Evolutionary conservation across 768 basidiomycete species (phyloP).

Genomic region (Pulveroboletus sp.): DNA sequence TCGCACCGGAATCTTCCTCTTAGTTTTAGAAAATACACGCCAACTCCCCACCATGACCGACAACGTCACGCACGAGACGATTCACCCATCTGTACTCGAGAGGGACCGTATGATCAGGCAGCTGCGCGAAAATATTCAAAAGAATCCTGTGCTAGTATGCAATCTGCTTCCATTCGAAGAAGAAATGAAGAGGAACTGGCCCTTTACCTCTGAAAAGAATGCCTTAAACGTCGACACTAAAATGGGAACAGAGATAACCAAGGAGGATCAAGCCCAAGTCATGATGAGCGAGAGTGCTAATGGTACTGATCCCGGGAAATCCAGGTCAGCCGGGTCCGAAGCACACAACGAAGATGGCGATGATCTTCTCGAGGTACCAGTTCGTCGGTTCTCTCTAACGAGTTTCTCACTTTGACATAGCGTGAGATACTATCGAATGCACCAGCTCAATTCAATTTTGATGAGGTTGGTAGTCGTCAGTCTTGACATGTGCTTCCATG

Average conservation of each 20-base stretch:
- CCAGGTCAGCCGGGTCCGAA: too few relatives aligned
- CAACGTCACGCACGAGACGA: slow-evolving; percentile 50
- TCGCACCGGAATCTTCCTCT: slow-evolving; percentile 47
- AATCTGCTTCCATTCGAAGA: slow-evolving; percentile 49
- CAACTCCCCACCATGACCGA: slow-evolving; percentile 42
- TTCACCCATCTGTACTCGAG: slow-evolving; percentile 56
- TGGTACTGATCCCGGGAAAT: background rate
- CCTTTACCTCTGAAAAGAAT: slow-evolving; percentile 31
- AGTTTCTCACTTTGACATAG: too few relatives aligned
- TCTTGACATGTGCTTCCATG: background rate
- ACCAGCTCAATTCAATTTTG: background rate
- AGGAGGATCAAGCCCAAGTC: slow-evolving; percentile 17
- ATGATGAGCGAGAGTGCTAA: slow-evolving; percentile 9
- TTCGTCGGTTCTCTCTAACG: too few relatives aligned
- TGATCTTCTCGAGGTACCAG: too few relatives aligned
- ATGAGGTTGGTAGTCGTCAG: background rate
- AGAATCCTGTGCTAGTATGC: slow-evolving; percentile 42
- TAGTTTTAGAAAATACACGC: slow-evolving; percentile 44
- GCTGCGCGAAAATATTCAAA: slow-evolving; percentile 33
- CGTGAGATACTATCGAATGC: too few relatives aligned
- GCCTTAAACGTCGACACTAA: slow-evolving; percentile 7
- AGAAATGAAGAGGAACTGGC: slow-evolving; percentile 46
- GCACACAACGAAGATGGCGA: too few relatives aligned
- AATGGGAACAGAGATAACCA: slow-evolving; percentile 19
- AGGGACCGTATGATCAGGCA: slow-evolving; percentile 36